Percentiles rank a stretch among this genome's conserved stretches.
Evolutionary conservation across 345 rosid species (phyloP).

Genomic region (Salix brachista): DNA sequence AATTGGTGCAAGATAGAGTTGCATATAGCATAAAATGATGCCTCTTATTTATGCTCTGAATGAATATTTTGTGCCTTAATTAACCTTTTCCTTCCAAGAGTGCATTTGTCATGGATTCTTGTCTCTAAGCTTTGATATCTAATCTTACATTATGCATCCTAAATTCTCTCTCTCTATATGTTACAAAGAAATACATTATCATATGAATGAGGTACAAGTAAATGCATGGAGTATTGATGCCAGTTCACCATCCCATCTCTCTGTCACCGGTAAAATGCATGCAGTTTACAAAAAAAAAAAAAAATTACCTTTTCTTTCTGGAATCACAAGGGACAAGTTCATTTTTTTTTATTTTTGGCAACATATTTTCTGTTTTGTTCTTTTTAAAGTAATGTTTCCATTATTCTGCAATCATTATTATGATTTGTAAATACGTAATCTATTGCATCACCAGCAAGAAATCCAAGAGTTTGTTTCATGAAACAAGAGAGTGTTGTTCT

Average conservation of each 20-base stretch:
- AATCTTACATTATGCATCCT: too few relatives aligned
- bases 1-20: background rate
- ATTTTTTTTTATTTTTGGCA: background rate
- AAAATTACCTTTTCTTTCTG: too few relatives aligned
- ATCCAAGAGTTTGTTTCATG: background rate
- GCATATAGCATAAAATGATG: background rate
- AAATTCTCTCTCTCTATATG: too few relatives aligned
- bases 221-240: too few relatives aligned
- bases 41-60: background rate
- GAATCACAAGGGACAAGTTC: too few relatives aligned
- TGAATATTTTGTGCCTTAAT: background rate
- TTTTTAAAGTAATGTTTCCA: background rate
- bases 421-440: background rate
- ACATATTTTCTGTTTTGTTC: background rate
- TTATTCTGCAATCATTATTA: background rate
- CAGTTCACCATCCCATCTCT: too few relatives aligned
- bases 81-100: too few relatives aligned
- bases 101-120: background rate
- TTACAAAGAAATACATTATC: too few relatives aligned
- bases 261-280: too few relatives aligned
- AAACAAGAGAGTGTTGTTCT: background rate
- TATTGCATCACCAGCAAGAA: background rate
- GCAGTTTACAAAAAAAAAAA: too few relatives aligned
- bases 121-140: background rate
- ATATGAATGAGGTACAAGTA: too few relatives aligned